These are phyloP conservation scores for Halteria grandinella DNA, from an alignment of 73 alveolate species.

Conservation along the genomic window DNA sequence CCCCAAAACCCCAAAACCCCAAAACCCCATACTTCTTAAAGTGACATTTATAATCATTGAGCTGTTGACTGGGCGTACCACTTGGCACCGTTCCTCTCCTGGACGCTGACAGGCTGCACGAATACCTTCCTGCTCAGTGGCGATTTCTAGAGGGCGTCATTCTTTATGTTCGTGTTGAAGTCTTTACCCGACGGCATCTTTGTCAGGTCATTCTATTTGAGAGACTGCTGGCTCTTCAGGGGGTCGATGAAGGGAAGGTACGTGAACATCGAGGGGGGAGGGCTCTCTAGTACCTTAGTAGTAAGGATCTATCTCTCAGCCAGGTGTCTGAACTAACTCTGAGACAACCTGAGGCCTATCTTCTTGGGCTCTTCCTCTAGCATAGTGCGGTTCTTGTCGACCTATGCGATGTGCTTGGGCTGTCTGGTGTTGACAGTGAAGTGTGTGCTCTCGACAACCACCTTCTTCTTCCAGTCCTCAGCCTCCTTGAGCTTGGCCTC, in stretches of 20 bases:
- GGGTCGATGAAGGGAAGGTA: constrained; percentile 12
- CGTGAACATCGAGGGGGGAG: constrained; percentile 54
- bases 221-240: neutral
- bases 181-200: constrained; percentile 46
- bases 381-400: constrained; percentile 49
- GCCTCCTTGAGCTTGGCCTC: constrained; percentile 44
- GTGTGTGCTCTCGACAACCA: constrained; percentile 64
- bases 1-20: no score
- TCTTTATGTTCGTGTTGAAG: constrained; percentile 62
- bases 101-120: constrained; percentile 36
- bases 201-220: constrained; percentile 32
- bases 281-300: constrained; percentile 36
- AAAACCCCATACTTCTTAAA: no score
- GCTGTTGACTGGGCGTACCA: constrained; percentile 38
- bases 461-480: constrained; percentile 61
- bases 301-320: constrained; percentile 53
- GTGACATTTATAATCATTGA: no score
- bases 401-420: constrained; percentile 6
- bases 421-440: constrained; percentile 63
- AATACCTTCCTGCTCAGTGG: constrained; percentile 59
- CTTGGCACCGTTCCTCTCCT: constrained; percentile 60
- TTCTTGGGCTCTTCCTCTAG: constrained; percentile 63
- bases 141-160: constrained; percentile 46
- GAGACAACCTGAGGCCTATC: constrained; percentile 60
- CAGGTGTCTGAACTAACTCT: constrained; percentile 21